phyloP scores from a whole-genome alignment of 1,284 basidiomycete genomes.

The Apiotrichum porosum region DNA sequence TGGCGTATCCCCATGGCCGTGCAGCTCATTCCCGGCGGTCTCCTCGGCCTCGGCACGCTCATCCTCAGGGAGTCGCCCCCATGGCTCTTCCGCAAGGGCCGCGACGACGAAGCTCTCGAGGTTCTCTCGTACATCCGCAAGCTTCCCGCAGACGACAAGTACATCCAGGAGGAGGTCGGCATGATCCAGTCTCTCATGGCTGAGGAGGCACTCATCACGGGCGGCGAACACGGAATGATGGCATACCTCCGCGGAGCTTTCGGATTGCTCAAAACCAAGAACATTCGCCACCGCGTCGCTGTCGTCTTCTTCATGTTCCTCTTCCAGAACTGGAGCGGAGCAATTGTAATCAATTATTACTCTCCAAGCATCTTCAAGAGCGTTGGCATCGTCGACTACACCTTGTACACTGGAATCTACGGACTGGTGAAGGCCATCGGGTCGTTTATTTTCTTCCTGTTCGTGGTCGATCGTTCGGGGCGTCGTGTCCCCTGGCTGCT shows the following conservation, averaged over 20 bases:
- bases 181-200: constrained; percentile 27
- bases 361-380: constrained; percentile 34
- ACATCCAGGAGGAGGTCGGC: constrained; percentile 48
- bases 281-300: constrained; percentile 8
- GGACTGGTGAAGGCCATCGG: constrained; percentile 43
- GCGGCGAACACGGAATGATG: background rate
- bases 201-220: constrained; percentile 22
- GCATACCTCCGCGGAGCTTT: constrained; percentile 2
- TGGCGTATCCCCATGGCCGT: constrained; percentile 56
- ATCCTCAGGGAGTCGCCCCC: constrained; percentile 55
- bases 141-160: constrained; percentile 43
- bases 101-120: constrained; percentile 46
- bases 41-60: constrained; percentile 50
- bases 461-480: constrained; percentile 34
- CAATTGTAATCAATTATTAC: constrained; percentile 25
- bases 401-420: constrained; percentile 45
- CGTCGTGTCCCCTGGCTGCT: constrained; percentile 34
- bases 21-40: constrained; percentile 54
- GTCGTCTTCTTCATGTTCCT: constrained; percentile 10
- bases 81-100: constrained; percentile 52
- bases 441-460: constrained; percentile 25
- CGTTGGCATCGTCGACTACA: constrained; percentile 31
- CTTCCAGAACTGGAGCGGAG: constrained; percentile 6
- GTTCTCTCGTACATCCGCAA: constrained; percentile 51
- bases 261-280: background rate